These are phyloP conservation scores for Crithidia expoeki DNA, from an alignment of 208 protist species.

Conservation along the genomic window DNA sequence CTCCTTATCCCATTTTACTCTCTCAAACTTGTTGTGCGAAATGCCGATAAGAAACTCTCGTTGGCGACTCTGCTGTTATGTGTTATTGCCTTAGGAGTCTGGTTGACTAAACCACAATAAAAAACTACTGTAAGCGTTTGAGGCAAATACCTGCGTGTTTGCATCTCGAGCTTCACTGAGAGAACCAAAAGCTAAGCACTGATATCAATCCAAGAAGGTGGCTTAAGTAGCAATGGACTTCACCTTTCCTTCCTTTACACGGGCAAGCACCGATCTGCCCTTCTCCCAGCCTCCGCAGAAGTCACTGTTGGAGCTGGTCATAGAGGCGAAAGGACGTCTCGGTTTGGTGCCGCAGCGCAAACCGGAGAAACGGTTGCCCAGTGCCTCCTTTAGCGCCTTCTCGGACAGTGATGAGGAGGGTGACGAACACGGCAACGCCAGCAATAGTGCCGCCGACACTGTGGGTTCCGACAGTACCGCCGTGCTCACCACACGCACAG, in stretches of 20 bases:
- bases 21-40: too few relatives aligned
- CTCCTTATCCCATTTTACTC: too few relatives aligned
- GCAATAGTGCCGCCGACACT: neutral
- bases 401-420: constrained; percentile 33
- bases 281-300: constrained; percentile 37
- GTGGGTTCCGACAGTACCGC: constrained; percentile 10
- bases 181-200: too few relatives aligned
- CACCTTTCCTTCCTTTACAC: constrained; percentile 57
- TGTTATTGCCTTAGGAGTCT: too few relatives aligned
- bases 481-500: constrained; percentile 46
- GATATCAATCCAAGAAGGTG: too few relatives aligned
- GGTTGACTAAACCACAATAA: too few relatives aligned
- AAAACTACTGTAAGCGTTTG: too few relatives aligned
- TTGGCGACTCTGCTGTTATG: too few relatives aligned
- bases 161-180: too few relatives aligned
- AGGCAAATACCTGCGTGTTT: too few relatives aligned
- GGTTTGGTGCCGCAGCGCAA: constrained; percentile 57
- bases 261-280: constrained; percentile 41
- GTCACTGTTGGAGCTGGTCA: constrained; percentile 80
- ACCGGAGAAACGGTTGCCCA: constrained; percentile 19
- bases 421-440: neutral
- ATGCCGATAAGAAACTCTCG: too few relatives aligned
- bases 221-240: constrained; percentile 36
- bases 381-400: constrained; percentile 17
- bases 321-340: constrained; percentile 58